These are phyloP conservation scores for Aureobasidium pullulans DNA, from an alignment of 2,329 filamentous ascomycete genomes.

Conservation along the genomic window DNA sequence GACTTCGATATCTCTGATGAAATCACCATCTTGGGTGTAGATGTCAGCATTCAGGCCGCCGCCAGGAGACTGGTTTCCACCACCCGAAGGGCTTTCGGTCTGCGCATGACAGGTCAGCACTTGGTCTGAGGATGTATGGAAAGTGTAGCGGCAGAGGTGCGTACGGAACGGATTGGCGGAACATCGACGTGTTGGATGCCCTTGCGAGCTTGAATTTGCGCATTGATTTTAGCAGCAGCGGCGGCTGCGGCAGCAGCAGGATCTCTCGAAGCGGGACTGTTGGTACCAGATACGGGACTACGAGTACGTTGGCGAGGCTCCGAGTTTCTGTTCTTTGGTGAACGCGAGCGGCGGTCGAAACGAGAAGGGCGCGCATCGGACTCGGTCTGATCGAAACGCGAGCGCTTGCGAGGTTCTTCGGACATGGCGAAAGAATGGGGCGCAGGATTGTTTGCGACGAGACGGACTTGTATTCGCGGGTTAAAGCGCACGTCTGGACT, in stretches of 20 bases:
- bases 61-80: slow-evolving; percentile 43
- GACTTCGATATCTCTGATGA: slow-evolving; percentile 97
- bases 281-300: slow-evolving; percentile 58
- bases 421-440: slow-evolving; percentile 49
- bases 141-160: slow-evolving; percentile 15
- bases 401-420: slow-evolving; percentile 77
- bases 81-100: slow-evolving; percentile 29
- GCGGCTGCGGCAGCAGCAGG: slow-evolving; percentile 73
- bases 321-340: slow-evolving; percentile 58
- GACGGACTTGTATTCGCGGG: not conserved
- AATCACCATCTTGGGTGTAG: slow-evolving; percentile 94
- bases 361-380: slow-evolving; percentile 62
- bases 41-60: slow-evolving; percentile 65
- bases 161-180: slow-evolving; percentile 63
- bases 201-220: slow-evolving; percentile 55
- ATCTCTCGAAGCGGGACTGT: slow-evolving; percentile 46
- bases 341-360: slow-evolving; percentile 88
- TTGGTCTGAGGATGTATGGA: too few species aligned
- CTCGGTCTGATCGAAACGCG: slow-evolving; percentile 89
- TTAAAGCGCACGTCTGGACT: not conserved
- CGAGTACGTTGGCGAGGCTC: slow-evolving; percentile 62
- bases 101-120: slow-evolving; percentile 17
- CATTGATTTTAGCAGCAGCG: slow-evolving; percentile 51
- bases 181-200: slow-evolving; percentile 86
- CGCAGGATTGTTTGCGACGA: slow-evolving; percentile 4